Evolutionary conservation across 192 early-diverging fungal genomes (phyloP).

Genomic region (Linnemannia elongata): DNA sequence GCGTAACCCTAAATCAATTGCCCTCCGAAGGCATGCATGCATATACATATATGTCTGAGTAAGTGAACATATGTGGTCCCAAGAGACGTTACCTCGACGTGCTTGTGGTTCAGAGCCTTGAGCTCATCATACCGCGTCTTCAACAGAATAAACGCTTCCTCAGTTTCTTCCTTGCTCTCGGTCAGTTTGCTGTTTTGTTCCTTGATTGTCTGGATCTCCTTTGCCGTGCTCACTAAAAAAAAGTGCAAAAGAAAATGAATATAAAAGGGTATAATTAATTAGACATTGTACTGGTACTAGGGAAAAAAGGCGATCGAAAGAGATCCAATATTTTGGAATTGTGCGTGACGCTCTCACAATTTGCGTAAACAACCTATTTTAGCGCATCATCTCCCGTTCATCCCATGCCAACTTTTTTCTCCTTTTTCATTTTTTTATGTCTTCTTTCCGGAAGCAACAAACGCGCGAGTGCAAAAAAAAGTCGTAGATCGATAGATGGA

Average conservation of each 20-base stretch:
- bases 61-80: background rate
- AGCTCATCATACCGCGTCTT: slow-evolving; percentile 52
- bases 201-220: slow-evolving; percentile 47
- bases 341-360: background rate
- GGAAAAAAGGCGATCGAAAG: too few species aligned
- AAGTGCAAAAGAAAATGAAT: background rate
- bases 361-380: background rate
- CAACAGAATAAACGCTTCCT: slow-evolving; percentile 48
- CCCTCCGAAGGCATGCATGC: background rate
- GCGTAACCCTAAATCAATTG: background rate
- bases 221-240: slow-evolving; percentile 38
- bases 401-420: too few species aligned
- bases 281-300: background rate
- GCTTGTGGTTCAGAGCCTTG: slow-evolving; percentile 39
- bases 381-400: background rate
- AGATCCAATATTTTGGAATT: background rate
- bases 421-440: background rate
- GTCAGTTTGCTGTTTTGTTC: slow-evolving; percentile 43
- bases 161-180: slow-evolving; percentile 38
- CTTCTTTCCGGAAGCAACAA: too few species aligned
- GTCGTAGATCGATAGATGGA: too few species aligned
- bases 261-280: background rate
- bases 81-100: slow-evolving; percentile 41
- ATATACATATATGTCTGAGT: background rate
- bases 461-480: too few species aligned